These are phyloP conservation scores for Ustilago bromivora DNA, from an alignment of 1,284 basidiomycete species.

Conservation along the genomic window DNA sequence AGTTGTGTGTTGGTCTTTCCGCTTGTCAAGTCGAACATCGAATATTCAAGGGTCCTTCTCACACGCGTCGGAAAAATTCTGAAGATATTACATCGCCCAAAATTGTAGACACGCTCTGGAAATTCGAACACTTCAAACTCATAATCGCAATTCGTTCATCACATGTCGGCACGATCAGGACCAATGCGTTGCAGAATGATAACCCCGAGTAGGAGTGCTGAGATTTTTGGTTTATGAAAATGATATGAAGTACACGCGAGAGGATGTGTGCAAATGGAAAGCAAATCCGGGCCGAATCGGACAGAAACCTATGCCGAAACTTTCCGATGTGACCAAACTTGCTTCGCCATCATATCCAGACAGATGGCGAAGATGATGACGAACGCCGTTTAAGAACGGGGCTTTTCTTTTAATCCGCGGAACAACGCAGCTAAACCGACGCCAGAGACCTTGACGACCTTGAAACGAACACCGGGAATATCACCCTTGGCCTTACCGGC, in stretches of 20 bases:
- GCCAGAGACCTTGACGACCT: conserved; percentile 99
- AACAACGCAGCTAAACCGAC: conserved; percentile 80
- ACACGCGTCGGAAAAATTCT: not conserved
- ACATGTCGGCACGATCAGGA: not conserved
- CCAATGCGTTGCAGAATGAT: conserved; percentile 20
- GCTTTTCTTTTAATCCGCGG: conserved; percentile 66
- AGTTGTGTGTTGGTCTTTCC: conserved; percentile 2
- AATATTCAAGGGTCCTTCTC: conserved; percentile 1
- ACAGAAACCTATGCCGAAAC: not conserved
- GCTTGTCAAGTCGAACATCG: not conserved
- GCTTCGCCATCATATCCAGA: conserved; percentile 5
- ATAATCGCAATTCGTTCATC: not conserved
- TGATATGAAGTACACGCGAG: conserved; percentile 35
- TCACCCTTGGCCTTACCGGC: conserved; percentile 99
- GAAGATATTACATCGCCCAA: not conserved
- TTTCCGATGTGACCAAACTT: not conserved
- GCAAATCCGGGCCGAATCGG: not conserved
- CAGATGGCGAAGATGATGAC: not conserved
- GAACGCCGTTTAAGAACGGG: conserved; percentile 58
- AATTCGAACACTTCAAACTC: not conserved
- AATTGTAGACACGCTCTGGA: not conserved
- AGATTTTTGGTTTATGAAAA: conserved; percentile 33
- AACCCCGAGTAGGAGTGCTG: conserved; percentile 16
- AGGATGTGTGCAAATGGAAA: conserved; percentile 7
- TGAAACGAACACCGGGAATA: conserved; percentile 90